Evolutionary conservation across 257 asterid genomes (phyloP).

Genomic region (Przewalskia tangutica): DNA sequence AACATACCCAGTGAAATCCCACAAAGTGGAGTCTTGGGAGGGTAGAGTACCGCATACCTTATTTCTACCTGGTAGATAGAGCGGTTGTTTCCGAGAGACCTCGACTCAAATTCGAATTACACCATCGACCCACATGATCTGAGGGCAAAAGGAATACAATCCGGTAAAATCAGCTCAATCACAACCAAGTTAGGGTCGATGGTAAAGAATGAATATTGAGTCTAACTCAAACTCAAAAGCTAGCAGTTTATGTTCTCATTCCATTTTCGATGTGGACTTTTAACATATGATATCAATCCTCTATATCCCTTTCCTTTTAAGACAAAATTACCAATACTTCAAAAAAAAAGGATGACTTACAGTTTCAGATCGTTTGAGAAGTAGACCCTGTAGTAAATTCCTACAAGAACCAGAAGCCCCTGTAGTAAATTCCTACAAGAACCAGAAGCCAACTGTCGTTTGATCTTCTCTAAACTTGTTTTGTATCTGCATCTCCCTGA

Average conservation of each 20-base stretch:
- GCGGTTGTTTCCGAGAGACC: too few species aligned
- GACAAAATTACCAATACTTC: background rate
- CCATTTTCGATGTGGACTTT: too few species aligned
- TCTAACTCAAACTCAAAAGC: too few species aligned
- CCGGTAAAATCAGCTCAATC: background rate
- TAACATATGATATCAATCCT: too few species aligned
- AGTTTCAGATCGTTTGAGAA: constrained; percentile 98
- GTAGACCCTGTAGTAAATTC: constrained; percentile 98
- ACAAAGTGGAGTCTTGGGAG: too few species aligned
- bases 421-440: constrained; percentile 86
- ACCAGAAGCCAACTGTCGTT: constrained; percentile 87
- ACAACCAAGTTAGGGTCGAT: background rate
- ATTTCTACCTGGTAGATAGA: too few species aligned
- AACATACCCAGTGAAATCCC: too few species aligned
- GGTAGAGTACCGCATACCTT: too few species aligned
- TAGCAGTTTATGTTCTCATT: too few species aligned
- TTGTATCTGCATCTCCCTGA: constrained; percentile 75
- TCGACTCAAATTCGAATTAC: background rate
- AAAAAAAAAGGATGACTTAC: constrained; percentile 18
- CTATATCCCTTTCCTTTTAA: background rate
- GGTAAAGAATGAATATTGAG: too few species aligned
- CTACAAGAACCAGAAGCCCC: too few species aligned
- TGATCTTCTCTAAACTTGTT: constrained; percentile 96
- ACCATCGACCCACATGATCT: constrained; percentile 3
- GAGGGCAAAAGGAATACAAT: background rate